A percentile compares a stretch with the other conserved stretches of the same genome.
Evolutionary conservation across 306 rosid species (phyloP).

Genomic region (Prunus kanzakura): DNA sequence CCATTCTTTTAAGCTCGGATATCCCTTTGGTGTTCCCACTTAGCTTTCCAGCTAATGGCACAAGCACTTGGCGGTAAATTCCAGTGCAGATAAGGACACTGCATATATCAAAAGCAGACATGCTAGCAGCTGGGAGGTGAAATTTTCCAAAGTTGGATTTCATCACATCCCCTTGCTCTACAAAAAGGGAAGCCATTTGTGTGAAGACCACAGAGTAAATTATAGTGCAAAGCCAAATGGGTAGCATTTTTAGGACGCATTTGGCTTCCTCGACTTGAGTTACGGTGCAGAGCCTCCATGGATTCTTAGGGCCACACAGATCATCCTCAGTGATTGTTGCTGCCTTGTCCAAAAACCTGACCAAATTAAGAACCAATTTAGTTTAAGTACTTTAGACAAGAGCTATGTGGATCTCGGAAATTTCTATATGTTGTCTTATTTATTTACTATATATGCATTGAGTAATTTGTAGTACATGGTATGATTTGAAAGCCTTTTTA

Average conservation of each 20-base stretch:
- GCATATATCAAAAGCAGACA: slow-evolving; percentile 62
- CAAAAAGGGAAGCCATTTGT: slow-evolving; percentile 77
- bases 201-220: slow-evolving; percentile 74
- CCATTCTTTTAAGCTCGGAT: slow-evolving; percentile 69
- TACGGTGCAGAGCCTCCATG: slow-evolving; percentile 62
- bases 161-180: slow-evolving; percentile 77
- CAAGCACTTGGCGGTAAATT: slow-evolving; percentile 43
- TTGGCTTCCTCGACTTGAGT: slow-evolving; percentile 85
- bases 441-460: not conserved
- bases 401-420: too few relatives aligned
- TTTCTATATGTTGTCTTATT: too few relatives aligned
- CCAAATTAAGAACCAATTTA: not conserved
- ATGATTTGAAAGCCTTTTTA: not conserved
- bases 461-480: not conserved
- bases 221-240: slow-evolving; percentile 78
- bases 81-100: slow-evolving; percentile 57
- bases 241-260: slow-evolving; percentile 65
- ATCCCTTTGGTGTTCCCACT: slow-evolving; percentile 40
- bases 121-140: slow-evolving; percentile 69
- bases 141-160: slow-evolving; percentile 36
- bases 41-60: slow-evolving; percentile 40
- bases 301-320: slow-evolving; percentile 18
- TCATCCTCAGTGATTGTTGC: slow-evolving; percentile 31
- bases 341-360: slow-evolving; percentile 36
- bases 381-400: too few relatives aligned